Percentiles rank a stretch among this genome's conserved stretches.
Evolutionary conservation across 2,329 filamentous ascomycete genomes (phyloP).

Genomic region (Colletotrichum higginsianum): DNA sequence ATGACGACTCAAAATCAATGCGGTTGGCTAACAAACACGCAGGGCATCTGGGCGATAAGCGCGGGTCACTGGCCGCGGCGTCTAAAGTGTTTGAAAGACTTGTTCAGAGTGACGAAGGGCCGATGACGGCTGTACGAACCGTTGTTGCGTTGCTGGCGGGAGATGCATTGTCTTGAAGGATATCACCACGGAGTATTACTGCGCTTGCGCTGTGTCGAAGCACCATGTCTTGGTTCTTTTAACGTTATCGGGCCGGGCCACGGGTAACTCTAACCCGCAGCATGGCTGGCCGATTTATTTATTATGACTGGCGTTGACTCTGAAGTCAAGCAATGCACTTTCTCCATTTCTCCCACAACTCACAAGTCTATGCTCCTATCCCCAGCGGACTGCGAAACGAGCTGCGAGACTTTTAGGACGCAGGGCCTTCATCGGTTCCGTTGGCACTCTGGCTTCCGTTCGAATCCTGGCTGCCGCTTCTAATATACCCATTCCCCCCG

Average conservation of each 20-base stretch:
- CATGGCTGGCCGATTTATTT: too few species aligned
- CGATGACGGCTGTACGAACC: conserved; percentile 69
- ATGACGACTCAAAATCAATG: not conserved
- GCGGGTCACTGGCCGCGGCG: conserved; percentile 70
- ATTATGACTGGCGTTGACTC: not conserved
- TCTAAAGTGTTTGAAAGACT: conserved; percentile 73
- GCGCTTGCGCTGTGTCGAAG: not conserved
- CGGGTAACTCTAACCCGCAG: too few species aligned
- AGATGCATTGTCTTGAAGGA: conserved; percentile 47
- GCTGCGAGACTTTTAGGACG: not conserved
- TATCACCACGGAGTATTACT: conserved; percentile 3
- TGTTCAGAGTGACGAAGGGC: conserved; percentile 68
- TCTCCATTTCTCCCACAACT: too few species aligned
- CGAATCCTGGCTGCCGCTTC: not conserved
- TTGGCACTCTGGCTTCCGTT: not conserved
- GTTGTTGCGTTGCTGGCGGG: conserved; percentile 73
- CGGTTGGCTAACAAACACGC: conserved; percentile 39
- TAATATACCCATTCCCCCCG: too few species aligned
- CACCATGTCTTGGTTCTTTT: not conserved
- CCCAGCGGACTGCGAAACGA: not conserved
- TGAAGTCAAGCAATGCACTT: not conserved
- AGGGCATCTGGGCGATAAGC: conserved; percentile 74
- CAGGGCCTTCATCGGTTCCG: not conserved
- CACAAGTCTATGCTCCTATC: too few species aligned
- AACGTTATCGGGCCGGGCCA: not conserved